Base-by-base conservation (phyloP, 2,329 filamentous ascomycete genomes). In the Sarocladiaceae sp. region DNA sequence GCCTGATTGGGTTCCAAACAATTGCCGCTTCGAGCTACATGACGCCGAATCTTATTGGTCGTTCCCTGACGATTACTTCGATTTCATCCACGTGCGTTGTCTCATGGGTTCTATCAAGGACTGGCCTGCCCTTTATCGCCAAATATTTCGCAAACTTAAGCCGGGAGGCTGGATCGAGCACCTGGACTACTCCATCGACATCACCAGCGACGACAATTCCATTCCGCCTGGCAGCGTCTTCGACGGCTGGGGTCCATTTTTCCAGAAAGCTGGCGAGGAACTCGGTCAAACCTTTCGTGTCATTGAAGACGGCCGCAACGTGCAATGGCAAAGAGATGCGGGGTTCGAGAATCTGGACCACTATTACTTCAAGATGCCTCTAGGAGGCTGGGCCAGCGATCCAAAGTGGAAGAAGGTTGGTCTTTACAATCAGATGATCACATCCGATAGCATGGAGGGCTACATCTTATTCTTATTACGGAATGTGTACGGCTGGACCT, bases 1-100 rank as follows among this genome's bases (percentile, higher is more conserved):
- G 31, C 62, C 62, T 1, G 31, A 42, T 15, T 57, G 57, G 55
- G 52, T 55, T 2, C 54, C 55, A 0, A 55, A 61, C 5, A 63
- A 63, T 43, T 47, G 55, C 12, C 39, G 53, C 21, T 64, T 64
- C 42, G 49, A 63, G 18, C 55, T 67, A 21, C 61, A 66, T 11
- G 62, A 67, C 33, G 54, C 53, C 15, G 45, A 58, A 3, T 50
- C 48, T 0, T 51, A 55, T 1, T 82, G 78, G 78, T 63, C 74
- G 0, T 58, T 50, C 49, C 49, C 55, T 13, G 54, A 59, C 3
- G 54, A 69, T 33, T 53, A 69, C 51, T 71, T 82, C 53, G 78
- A 83, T 58, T 74, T 75, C 48, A 71, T 84, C 47, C 80, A 82
- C 58, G 70, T 75, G 3, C 70, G 75, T 3, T 45, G 75, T 47